Percentiles rank a stretch among this genome's conserved stretches.
Evolutionary conservation across 2,329 filamentous ascomycete genomes (phyloP).

Genomic region (Didymella exigua): DNA sequence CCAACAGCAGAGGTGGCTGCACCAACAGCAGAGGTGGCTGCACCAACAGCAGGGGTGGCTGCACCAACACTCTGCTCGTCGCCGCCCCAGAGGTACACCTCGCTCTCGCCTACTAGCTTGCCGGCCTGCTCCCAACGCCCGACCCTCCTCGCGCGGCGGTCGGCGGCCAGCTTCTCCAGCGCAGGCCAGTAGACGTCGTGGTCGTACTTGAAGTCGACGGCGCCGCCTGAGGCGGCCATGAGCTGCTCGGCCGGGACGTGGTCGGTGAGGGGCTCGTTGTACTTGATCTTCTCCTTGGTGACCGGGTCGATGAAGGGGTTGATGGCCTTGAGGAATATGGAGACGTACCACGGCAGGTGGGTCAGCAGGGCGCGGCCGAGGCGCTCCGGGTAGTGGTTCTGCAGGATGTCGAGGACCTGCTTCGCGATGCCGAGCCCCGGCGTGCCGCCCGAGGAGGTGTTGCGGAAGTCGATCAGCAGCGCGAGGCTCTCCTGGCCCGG

Average conservation of each 20-base stretch:
- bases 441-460: constrained; percentile 74
- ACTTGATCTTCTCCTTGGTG: constrained; percentile 93
- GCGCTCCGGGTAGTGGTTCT: constrained; percentile 94
- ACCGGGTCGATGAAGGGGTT: constrained; percentile 95
- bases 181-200: constrained; percentile 89
- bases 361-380: constrained; percentile 87
- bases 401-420: constrained; percentile 87
- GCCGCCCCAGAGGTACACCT: constrained; percentile 84
- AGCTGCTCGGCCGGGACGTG: constrained; percentile 84
- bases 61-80: constrained; percentile 35
- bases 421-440: constrained; percentile 77
- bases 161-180: constrained; percentile 71
- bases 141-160: constrained; percentile 66
- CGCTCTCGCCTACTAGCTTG: constrained; percentile 81
- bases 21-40: no score
- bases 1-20: not conserved
- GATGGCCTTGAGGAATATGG: constrained; percentile 94
- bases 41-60: not conserved
- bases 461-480: constrained; percentile 90
- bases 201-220: constrained; percentile 89
- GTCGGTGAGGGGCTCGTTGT: constrained; percentile 87
- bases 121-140: constrained; percentile 81
- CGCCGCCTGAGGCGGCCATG: constrained; percentile 77
- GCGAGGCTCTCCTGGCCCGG: constrained; percentile 85
- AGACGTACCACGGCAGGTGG: constrained; percentile 89